Percentiles rank a stretch among this genome's conserved stretches.
phyloP scores from a whole-genome alignment of 306 rosid genomes.

The Quillaja saponaria region DNA sequence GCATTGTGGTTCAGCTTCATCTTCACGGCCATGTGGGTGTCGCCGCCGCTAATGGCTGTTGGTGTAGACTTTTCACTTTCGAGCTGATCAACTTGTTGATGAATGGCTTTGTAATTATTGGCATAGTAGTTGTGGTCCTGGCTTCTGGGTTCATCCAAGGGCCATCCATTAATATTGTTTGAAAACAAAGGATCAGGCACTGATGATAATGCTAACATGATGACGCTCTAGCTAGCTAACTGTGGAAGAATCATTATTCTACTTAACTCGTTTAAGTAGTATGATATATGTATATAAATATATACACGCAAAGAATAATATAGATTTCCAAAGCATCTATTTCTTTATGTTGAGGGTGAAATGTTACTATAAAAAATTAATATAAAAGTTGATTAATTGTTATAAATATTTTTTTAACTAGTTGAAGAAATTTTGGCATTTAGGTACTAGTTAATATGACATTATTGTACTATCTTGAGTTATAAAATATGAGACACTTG shows the following conservation, averaged over 20 bases:
- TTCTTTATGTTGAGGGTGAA: too few species aligned
- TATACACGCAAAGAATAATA: neutral
- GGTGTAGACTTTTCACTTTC: conserved; percentile 17
- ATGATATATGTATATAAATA: neutral
- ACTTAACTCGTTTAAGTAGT: neutral
- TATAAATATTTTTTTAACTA: too few species aligned
- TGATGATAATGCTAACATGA: conserved; percentile 20
- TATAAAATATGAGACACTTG: too few species aligned
- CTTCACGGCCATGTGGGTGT: conserved; percentile 18
- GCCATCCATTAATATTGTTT: conserved; percentile 1
- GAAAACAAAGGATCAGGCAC: neutral
- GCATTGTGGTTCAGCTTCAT: conserved; percentile 84
- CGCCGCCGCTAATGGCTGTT: neutral
- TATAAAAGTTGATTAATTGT: too few species aligned
- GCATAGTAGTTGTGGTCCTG: conserved; percentile 13
- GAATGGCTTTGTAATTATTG: neutral
- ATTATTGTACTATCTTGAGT: too few species aligned
- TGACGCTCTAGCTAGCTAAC: neutral
- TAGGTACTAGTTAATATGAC: too few species aligned
- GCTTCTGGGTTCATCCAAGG: conserved; percentile 2
- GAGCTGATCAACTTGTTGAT: neutral
- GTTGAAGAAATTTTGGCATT: too few species aligned
- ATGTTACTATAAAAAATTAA: too few species aligned
- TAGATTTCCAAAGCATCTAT: too few species aligned
- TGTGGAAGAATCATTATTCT: too few species aligned